Evolutionary conservation across 768 basidiomycete species (phyloP).

Genomic region (Lactarius tabidus): DNA sequence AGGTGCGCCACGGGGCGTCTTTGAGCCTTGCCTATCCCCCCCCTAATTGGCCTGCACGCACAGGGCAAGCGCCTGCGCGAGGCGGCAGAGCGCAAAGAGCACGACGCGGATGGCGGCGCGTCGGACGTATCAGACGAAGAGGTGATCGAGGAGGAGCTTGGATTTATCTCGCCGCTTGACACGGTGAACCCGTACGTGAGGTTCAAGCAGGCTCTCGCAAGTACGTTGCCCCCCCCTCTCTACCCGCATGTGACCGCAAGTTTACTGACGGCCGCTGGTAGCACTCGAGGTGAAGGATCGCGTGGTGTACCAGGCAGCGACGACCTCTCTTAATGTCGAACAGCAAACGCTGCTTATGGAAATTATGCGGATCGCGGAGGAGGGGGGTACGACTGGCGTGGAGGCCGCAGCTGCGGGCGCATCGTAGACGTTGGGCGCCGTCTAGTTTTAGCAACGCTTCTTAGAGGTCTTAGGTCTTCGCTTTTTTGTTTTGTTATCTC

Average conservation of each 20-base stretch:
- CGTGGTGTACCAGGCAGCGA: conserved; percentile 64
- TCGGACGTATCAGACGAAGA: conserved; percentile 41
- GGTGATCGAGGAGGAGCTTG: conserved; percentile 77
- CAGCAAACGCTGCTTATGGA: conserved; percentile 83
- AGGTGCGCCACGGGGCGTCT: conserved; percentile 43
- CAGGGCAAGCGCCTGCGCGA: conserved; percentile 73
- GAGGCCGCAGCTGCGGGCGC: background rate
- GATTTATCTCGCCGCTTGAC: conserved; percentile 82
- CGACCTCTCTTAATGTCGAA: conserved; percentile 66
- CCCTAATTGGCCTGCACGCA: background rate
- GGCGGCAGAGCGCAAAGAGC: conserved; percentile 45
- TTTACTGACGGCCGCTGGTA: conserved; percentile 30
- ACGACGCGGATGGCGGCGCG: conserved; percentile 14
- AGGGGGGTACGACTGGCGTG: background rate
- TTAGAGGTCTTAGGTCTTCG: background rate
- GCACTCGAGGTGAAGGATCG: conserved; percentile 75
- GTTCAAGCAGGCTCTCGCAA: conserved; percentile 74
- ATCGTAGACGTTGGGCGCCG: background rate
- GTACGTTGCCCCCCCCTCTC: conserved; percentile 39
- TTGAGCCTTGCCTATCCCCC: background rate
- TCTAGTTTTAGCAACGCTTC: background rate
- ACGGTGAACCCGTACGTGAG: conserved; percentile 69
- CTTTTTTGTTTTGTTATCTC: background rate
- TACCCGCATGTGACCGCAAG: too few species aligned
- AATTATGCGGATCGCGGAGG: conserved; percentile 50